Conservation (phyloP, 257 asterid genomes). For the Solanum corneliomulleri region DNA sequence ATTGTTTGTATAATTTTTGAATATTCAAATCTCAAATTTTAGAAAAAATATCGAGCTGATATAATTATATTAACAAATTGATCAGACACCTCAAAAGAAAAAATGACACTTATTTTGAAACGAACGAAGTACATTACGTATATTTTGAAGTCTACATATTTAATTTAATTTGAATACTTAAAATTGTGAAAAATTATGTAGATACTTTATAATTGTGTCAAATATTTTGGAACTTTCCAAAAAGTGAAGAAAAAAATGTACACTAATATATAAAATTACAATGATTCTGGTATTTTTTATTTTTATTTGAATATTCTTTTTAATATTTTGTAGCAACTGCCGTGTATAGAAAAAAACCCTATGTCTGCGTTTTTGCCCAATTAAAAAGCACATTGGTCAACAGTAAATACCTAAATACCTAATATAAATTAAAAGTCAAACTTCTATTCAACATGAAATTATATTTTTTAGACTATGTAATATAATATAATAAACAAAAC, state of each 20-base stretch:
- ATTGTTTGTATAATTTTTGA: neutral
- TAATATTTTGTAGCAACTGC: neutral
- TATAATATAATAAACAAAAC: neutral
- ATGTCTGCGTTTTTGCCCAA: neutral
- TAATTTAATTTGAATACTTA: neutral
- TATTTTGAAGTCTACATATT: neutral
- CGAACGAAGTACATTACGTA: neutral
- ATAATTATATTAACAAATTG: neutral
- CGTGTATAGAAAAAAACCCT: neutral
- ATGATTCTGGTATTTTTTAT: neutral
- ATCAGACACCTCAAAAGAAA: neutral
- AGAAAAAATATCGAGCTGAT: neutral
- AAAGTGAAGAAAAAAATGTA: neutral
- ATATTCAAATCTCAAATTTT: neutral
- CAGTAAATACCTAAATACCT: neutral
- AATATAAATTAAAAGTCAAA: neutral
- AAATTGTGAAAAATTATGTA: neutral
- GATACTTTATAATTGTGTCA: neutral
- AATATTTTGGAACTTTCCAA: neutral
- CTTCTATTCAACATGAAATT: neutral
- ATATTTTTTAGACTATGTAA: neutral
- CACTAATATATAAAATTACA: neutral
- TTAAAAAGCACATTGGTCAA: neutral
- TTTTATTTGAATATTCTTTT: neutral
- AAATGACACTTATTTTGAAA: neutral